Evolutionary conservation across 139 green algal genomes (phyloP).

Genomic region (Astrephomene gubernaculifera): DNA sequence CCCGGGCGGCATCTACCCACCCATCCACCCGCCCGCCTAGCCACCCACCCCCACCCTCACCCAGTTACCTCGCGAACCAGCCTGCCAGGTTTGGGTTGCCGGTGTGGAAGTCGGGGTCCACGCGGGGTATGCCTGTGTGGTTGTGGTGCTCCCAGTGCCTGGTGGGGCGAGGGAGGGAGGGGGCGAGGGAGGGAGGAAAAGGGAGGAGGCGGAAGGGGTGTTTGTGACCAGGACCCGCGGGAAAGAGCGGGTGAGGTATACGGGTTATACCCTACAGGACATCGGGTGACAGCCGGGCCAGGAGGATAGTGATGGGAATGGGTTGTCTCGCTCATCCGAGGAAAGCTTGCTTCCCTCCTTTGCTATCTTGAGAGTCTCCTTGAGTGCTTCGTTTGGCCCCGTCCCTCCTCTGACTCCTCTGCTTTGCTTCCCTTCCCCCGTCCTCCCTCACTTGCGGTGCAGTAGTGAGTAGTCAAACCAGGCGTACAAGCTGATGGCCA

Average conservation of each 20-base stretch:
- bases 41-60: background rate
- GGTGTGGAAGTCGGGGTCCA: constrained; percentile 53
- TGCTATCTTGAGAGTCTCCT: no score
- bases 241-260: background rate
- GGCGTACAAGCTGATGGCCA: constrained; percentile 60
- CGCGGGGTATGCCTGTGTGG: constrained; percentile 46
- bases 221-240: background rate
- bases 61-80: constrained; percentile 49
- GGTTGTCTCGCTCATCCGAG: no score
- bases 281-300: no score
- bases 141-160: constrained; percentile 70
- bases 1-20: no score
- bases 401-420: background rate
- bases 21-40: no score
- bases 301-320: no score
- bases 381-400: no score
- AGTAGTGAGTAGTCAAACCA: constrained; percentile 60
- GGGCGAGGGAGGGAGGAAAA: background rate
- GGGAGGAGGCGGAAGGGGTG: background rate
- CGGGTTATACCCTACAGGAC: no score
- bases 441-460: constrained; percentile 43
- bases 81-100: constrained; percentile 52
- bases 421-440: background rate
- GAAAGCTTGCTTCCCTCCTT: no score
- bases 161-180: background rate